These are phyloP conservation scores for Moesziomyces parantarcticus DNA, from an alignment of 1,284 basidiomycete species.

Conservation along the genomic window DNA sequence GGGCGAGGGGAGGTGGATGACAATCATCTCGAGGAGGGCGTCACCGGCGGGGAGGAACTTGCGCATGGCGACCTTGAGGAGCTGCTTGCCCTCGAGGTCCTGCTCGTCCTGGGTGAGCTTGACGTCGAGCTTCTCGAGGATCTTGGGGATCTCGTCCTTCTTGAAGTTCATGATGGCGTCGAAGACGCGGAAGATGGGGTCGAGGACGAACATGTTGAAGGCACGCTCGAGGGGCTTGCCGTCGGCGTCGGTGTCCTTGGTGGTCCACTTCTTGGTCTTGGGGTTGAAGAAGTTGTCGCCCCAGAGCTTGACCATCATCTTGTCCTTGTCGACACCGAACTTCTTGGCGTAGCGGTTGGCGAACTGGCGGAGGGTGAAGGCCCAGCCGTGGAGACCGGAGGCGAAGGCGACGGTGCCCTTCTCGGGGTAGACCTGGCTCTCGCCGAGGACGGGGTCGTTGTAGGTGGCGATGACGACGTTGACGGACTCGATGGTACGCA, in stretches of 20 bases:
- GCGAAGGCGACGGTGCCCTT: slow-evolving; percentile 98
- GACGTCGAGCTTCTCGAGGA: slow-evolving; percentile 97
- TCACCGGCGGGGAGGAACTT: slow-evolving; percentile 99
- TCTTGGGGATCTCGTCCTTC: slow-evolving; percentile 84
- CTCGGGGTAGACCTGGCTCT: slow-evolving; percentile 99
- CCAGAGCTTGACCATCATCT: slow-evolving; percentile 98
- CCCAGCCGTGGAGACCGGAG: slow-evolving; percentile 99
- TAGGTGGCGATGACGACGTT: slow-evolving; percentile 99
- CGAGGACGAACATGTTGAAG: slow-evolving; percentile 85
- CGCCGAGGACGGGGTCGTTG: slow-evolving; percentile 92
- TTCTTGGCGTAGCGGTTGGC: slow-evolving; percentile 95
- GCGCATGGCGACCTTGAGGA: slow-evolving; percentile 98
- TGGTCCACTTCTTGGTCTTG: slow-evolving; percentile 95
- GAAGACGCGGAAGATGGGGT: slow-evolving; percentile 99
- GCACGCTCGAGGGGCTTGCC: slow-evolving; percentile 81
- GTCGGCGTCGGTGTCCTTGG: slow-evolving; percentile 80
- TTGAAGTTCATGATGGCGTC: slow-evolving; percentile 99
- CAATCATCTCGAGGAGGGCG: slow-evolving; percentile 99
- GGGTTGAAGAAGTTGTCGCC: slow-evolving; percentile 99
- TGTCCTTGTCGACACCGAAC: slow-evolving; percentile 98
- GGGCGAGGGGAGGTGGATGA: slow-evolving; percentile 93
- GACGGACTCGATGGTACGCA: slow-evolving; percentile 95
- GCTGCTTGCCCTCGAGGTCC: slow-evolving; percentile 93
- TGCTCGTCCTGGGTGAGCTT: slow-evolving; percentile 89
- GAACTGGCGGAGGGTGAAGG: slow-evolving; percentile 98